phyloP scores from a whole-genome alignment of 441 rosid genomes.

The Gossypium lobatum region DNA sequence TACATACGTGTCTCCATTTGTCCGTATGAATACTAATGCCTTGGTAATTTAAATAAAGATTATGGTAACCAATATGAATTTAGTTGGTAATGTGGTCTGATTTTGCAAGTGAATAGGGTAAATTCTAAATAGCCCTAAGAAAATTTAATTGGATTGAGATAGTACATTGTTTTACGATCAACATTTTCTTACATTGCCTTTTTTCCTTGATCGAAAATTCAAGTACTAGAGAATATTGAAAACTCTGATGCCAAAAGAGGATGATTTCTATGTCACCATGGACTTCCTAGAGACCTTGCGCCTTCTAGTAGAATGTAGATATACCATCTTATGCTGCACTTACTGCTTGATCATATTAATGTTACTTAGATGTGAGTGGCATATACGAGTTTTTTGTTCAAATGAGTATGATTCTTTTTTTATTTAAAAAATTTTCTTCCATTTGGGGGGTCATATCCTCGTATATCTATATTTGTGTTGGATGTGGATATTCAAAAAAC shows the following conservation, averaged over 20 bases:
- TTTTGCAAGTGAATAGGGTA: not conserved
- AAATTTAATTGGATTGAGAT: not conserved
- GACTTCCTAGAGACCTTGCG: not conserved
- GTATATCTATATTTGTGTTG: not conserved
- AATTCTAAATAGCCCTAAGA: not conserved
- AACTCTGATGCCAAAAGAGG: not conserved
- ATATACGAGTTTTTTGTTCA: not conserved
- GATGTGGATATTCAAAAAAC: not conserved
- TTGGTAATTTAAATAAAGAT: not conserved
- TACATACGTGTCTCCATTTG: not conserved
- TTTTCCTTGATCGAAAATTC: not conserved
- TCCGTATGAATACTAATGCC: not conserved
- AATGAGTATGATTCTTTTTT: not conserved
- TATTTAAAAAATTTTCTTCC: not conserved
- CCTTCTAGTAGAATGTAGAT: not conserved
- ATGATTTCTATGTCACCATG: not conserved
- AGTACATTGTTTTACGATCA: not conserved
- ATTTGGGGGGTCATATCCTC: not conserved
- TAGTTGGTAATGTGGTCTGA: not conserved
- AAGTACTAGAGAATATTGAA: not conserved
- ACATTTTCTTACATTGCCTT: not conserved
- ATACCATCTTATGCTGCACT: not conserved
- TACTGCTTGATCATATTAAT: not conserved
- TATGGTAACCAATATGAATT: not conserved
- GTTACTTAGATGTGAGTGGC: not conserved